phyloP scores from a whole-genome alignment of 2,329 filamentous ascomycete species.

The Byssoonygena ceratinophila region DNA sequence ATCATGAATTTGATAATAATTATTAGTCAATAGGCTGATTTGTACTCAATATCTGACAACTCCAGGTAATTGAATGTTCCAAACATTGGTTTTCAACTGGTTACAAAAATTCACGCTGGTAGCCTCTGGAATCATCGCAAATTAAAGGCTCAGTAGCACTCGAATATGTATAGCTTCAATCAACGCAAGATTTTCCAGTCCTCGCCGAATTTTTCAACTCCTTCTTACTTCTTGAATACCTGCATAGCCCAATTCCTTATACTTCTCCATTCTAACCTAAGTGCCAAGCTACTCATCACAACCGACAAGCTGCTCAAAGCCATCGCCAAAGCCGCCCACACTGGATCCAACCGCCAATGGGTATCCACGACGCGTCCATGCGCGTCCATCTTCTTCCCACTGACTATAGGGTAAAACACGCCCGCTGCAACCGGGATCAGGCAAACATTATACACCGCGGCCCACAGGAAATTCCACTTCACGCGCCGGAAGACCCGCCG shows the following conservation, averaged over 20 bases:
- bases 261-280: conserved; percentile 43
- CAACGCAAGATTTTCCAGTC: too few species aligned
- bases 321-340: conserved; percentile 86
- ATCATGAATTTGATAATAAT: too few species aligned
- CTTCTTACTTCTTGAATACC: neutral
- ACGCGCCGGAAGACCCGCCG: conserved; percentile 64
- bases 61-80: too few species aligned
- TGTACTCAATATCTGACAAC: too few species aligned
- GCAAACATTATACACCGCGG: conserved; percentile 66
- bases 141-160: too few species aligned
- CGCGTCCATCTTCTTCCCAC: conserved; percentile 26
- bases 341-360: conserved; percentile 40
- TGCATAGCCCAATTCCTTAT: conserved; percentile 4
- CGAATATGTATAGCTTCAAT: too few species aligned
- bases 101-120: too few species aligned
- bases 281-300: conserved; percentile 64
- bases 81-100: too few species aligned
- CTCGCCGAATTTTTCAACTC: neutral
- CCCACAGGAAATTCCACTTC: conserved; percentile 78
- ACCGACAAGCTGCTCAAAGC: conserved; percentile 85
- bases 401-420: conserved; percentile 55
- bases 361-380: conserved; percentile 27
- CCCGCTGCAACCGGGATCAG: conserved; percentile 74
- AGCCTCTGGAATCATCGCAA: too few species aligned
- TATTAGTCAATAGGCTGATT: too few species aligned